These are phyloP conservation scores for Apiospora sp. DNA, from an alignment of 2,329 filamentous ascomycete genomes.

Conservation along the genomic window DNA sequence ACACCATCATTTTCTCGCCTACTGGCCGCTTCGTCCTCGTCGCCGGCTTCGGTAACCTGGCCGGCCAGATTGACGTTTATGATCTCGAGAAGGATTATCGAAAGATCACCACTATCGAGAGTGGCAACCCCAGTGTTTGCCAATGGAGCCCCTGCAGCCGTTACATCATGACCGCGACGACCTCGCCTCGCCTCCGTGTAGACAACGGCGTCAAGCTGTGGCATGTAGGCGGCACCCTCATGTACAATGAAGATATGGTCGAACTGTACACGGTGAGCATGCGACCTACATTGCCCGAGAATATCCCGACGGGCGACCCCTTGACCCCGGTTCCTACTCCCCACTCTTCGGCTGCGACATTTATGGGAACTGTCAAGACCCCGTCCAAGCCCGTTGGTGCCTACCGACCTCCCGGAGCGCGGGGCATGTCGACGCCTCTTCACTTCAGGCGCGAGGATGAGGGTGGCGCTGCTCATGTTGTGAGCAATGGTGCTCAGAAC, in stretches of 20 bases:
- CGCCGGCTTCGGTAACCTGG: constrained; percentile 95
- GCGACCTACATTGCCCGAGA: constrained; percentile 76
- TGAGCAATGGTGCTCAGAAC: constrained; percentile 79
- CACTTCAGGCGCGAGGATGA: constrained; percentile 98
- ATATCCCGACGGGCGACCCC: constrained; percentile 71
- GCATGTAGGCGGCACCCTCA: constrained; percentile 86
- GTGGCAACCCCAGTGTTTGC: constrained; percentile 94
- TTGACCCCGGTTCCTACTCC: constrained; percentile 77
- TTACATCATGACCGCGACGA: constrained; percentile 97
- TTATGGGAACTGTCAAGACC: constrained; percentile 87
- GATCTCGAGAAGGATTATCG: constrained; percentile 93
- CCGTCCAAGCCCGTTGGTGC: constrained; percentile 97
- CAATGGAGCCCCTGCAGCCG: constrained; percentile 97
- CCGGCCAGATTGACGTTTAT: constrained; percentile 97
- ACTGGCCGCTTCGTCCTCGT: constrained; percentile 92
- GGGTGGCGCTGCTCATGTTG: constrained; percentile 85
- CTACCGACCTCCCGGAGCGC: constrained; percentile 92
- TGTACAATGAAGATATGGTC: constrained; percentile 95
- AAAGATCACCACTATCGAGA: constrained; percentile 94
- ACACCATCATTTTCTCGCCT: constrained; percentile 94
- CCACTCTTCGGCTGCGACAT: constrained; percentile 83
- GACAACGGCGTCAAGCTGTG: constrained; percentile 97
- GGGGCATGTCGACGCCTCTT: constrained; percentile 86
- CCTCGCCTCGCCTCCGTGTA: constrained; percentile 90
- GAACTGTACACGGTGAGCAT: constrained; percentile 92